Base-by-base conservation (phyloP, 2,329 filamentous ascomycete species). In the Apiospora saccharicola region DNA sequence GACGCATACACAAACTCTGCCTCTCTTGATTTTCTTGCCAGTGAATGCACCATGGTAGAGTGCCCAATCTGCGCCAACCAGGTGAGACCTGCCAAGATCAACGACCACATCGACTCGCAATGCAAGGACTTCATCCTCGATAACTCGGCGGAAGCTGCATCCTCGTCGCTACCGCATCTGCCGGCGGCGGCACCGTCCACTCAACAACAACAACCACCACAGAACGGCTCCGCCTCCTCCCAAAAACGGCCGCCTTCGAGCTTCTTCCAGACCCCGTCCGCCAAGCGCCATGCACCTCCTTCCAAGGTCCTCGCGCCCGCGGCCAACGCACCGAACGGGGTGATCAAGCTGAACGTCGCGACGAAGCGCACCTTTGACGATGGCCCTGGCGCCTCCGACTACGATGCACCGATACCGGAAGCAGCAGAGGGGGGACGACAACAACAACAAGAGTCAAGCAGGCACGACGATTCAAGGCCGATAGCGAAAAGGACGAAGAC, bases 51-150 rank as follows among this genome's bases (percentile, higher is more conserved):
- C 71, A 84, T 85, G 79, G 93, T 97, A 76, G 89, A 90, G 78
- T 98, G 95, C 80, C 95, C 95, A 22, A 93, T 95, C 76, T 98
- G 95, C 85, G 87, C 89, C 79, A 92, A 93, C 77, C 85, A 87
- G 71, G 94, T 96, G 78, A 92, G 90, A 75, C 84, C 92, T 75
- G 85, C 85, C 79, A 89, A 92, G 76, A 98, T 98, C 86, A 98
- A 98, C 83, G 88, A 88, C 76, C 96, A 98, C 82, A 90, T 98
- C 80, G 96, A 98, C 84, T 96, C 94, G 43, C 89, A 89, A 75
- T 98, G 96, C 84, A 82, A 89, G 73, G 87, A 85, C 47, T 92
- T 92, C 80, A 81, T 96, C 74, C 84, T 92, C 79, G 89, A 91
- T 53, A 73, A 74, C 69, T 76, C 73, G 79, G 85, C 76, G 77